Base-by-base conservation (phyloP, 192 early-diverging fungal genomes). In the Coemansia sp. region DNA sequence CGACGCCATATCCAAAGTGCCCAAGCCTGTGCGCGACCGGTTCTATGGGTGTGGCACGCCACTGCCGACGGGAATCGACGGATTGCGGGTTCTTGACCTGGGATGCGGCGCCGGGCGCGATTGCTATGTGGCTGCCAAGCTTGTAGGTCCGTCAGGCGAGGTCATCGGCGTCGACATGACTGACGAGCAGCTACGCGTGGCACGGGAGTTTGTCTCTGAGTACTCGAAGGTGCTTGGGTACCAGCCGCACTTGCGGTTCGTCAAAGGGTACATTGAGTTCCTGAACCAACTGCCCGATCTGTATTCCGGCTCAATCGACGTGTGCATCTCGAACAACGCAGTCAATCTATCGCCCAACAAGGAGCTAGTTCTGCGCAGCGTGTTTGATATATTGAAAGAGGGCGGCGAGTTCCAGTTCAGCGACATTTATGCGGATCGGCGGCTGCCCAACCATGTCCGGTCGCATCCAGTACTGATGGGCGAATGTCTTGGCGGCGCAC, bases 131-230 rank as follows among this genome's bases (percentile, higher is more conserved):
- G 81, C 81, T 5, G 77, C 81, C 6, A 58, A 57, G 40, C 70
- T 79, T 13, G 81, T 83, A n/a, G 81, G 81, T 4, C 73, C 63
- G 33, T 28, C 58, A 7, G 81, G 81, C 53, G 67, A 70, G 65
- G 81, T 83, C 10, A 73, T 69, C 10, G 81, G 81, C 43, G 59
- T 83, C 0, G 81, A 83, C 62, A 83, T 83, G 81, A 83, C 81
- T 7, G 81, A 79, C 65, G 81, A 83, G 67, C 76, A 79, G 66
- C 67, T 83, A 55, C 63, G 62, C 4, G 70, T 75, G 28, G 81
- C 81, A 8, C 70, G 70, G 25, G 74, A 73, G 35, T 61, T 53
- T 37, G 55, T 80, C 2, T n/a, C 13, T 1, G 75, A 77, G 34
- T 77, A 66, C 28, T 65, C 58, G 48, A 33, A 59, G 21, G 59